phyloP scores from a whole-genome alignment of 1,139 yeast species.

The Yamadazyma songkhlaensis region DNA sequence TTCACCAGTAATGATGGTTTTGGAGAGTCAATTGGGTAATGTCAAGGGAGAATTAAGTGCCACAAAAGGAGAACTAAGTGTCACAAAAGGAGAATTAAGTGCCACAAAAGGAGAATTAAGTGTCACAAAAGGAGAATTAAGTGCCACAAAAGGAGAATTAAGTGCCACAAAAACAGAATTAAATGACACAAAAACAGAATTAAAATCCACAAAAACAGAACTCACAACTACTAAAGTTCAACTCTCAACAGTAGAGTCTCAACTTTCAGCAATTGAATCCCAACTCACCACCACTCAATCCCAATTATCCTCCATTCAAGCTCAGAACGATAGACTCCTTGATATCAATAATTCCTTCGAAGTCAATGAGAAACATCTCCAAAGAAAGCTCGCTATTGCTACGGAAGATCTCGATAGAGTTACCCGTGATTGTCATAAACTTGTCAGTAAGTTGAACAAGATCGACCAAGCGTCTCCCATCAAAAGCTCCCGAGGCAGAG shows the following conservation, averaged over 20 bases:
- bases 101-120: not conserved
- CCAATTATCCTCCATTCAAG: too few relatives aligned
- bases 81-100: not conserved
- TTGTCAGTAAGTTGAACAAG: slow-evolving; percentile 29
- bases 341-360: slow-evolving; percentile 13
- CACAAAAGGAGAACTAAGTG: not conserved
- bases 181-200: too few relatives aligned
- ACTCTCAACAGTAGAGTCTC: too few relatives aligned
- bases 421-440: slow-evolving; percentile 27
- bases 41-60: slow-evolving; percentile 5
- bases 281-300: too few relatives aligned
- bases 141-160: not conserved
- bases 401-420: slow-evolving; percentile 24
- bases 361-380: slow-evolving; percentile 20
- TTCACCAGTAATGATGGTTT: slow-evolving; percentile 9
- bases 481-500: slow-evolving; percentile 11
- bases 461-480: too few relatives aligned
- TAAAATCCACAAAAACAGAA: too few relatives aligned
- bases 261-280: too few relatives aligned
- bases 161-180: not conserved
- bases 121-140: not conserved
- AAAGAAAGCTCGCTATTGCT: slow-evolving; percentile 19
- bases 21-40: slow-evolving; percentile 33
- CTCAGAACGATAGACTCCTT: too few relatives aligned
- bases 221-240: too few relatives aligned